Conservation (phyloP, 1,284 basidiomycete species). For the Leccinum fuscescens region DNA sequence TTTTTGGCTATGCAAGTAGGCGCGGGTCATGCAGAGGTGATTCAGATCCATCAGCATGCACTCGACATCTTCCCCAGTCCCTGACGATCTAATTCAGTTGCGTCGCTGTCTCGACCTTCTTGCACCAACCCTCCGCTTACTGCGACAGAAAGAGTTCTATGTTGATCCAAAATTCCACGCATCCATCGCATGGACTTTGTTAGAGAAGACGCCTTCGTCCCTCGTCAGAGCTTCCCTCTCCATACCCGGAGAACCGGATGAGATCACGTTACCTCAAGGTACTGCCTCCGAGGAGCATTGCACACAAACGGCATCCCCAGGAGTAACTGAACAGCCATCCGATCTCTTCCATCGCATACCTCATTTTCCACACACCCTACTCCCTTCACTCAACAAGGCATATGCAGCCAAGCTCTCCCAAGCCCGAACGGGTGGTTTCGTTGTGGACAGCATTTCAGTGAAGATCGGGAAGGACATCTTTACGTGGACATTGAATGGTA, state of each 20-base stretch:
- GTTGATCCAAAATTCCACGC: constrained; percentile 72
- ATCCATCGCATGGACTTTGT: constrained; percentile 78
- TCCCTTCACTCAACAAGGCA: constrained; percentile 47
- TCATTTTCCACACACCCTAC: constrained; percentile 48
- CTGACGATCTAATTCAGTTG: constrained; percentile 44
- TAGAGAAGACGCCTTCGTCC: constrained; percentile 29
- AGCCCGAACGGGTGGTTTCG: constrained; percentile 47
- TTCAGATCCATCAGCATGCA: constrained; percentile 7
- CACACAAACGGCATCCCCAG: constrained; percentile 3
- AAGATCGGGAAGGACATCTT: constrained; percentile 65
- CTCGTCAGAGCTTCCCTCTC: constrained; percentile 4
- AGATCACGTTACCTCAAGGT: constrained; percentile 1
- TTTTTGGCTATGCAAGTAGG: constrained; percentile 77
- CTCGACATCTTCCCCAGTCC: constrained; percentile 7
- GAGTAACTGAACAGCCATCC: constrained; percentile 10
- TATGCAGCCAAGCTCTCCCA: constrained; percentile 44
- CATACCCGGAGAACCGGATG: neutral
- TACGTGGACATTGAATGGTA: constrained; percentile 43
- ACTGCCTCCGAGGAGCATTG: constrained; percentile 5
- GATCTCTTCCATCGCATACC: constrained; percentile 44
- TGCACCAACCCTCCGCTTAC: constrained; percentile 48
- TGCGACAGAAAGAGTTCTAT: constrained; percentile 76
- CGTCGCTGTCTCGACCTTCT: constrained; percentile 50
- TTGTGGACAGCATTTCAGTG: constrained; percentile 51
- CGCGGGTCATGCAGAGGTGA: constrained; percentile 70